These are phyloP conservation scores for Xylariomycetidae sp. DNA, from an alignment of 2,329 filamentous ascomycete species.

Conservation along the genomic window DNA sequence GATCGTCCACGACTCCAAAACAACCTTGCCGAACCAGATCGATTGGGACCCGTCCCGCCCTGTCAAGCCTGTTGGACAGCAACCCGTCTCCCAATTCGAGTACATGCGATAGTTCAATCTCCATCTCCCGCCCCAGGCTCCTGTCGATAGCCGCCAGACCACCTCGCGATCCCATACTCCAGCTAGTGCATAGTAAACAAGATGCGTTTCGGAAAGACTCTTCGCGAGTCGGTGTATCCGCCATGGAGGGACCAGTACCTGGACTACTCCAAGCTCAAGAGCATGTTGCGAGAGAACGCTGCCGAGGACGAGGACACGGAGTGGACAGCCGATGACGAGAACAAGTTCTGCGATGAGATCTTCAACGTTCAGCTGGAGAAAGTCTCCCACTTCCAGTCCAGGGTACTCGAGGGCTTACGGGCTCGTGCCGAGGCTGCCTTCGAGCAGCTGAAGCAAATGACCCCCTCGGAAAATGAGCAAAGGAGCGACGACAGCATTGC, in stretches of 20 bases:
- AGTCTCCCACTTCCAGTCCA: slow-evolving; percentile 81
- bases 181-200: too few species aligned
- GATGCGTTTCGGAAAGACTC: slow-evolving; percentile 92
- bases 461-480: slow-evolving; percentile 59
- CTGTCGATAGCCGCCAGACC: too few species aligned
- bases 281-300: slow-evolving; percentile 72
- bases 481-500: slow-evolving; percentile 43
- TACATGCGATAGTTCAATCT: not conserved
- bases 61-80: too few species aligned
- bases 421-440: slow-evolving; percentile 49
- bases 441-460: slow-evolving; percentile 73
- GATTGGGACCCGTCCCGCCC: too few species aligned
- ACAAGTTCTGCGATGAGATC: slow-evolving; percentile 87
- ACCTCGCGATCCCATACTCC: too few species aligned
- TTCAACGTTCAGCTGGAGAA: slow-evolving; percentile 94
- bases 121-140: too few species aligned
- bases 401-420: slow-evolving; percentile 58
- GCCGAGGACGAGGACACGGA: slow-evolving; percentile 53
- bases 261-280: slow-evolving; percentile 91
- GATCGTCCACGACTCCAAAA: too few species aligned
- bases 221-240: slow-evolving; percentile 70
- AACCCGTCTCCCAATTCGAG: too few species aligned
- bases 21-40: too few species aligned
- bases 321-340: slow-evolving; percentile 95
- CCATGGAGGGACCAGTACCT: slow-evolving; percentile 95